Evolutionary conservation across 2,329 filamentous ascomycete genomes (phyloP).

Genomic region (Beauveria varroae): DNA sequence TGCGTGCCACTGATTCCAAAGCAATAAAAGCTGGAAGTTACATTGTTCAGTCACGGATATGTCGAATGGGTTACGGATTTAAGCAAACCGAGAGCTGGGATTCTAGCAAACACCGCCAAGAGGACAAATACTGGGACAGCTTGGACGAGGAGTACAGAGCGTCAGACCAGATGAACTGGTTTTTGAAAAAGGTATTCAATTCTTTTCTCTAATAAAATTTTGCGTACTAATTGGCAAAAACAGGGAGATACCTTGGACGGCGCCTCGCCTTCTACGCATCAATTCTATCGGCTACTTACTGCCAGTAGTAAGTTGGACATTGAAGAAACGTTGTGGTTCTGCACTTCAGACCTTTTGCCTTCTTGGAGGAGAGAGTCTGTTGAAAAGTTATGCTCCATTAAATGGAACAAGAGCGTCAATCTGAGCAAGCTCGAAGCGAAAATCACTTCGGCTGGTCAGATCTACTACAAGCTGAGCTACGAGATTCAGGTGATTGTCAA

Average conservation of each 20-base stretch:
- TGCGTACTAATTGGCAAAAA: rapidly evolving
- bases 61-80: not conserved
- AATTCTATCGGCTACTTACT: not conserved
- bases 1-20: no score
- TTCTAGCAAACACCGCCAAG: no score
- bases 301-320: not conserved
- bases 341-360: not conserved
- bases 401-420: conserved; percentile 13
- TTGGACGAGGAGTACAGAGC: conserved; percentile 5
- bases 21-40: not conserved
- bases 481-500: conserved; percentile 17
- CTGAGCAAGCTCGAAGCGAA: conserved; percentile 13
- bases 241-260: conserved; percentile 13
- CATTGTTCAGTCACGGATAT: not conserved
- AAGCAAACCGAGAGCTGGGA: no score
- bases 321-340: conserved; percentile 8
- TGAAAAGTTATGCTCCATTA: conserved; percentile 14
- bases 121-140: no score
- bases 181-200: conserved; percentile 18
- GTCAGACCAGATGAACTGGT: conserved; percentile 22
- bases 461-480: not conserved
- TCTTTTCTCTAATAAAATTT: no score
- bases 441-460: conserved; percentile 6
- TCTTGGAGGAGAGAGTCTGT: rapidly evolving
- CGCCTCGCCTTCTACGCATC: not conserved